Base-by-base conservation (phyloP, 1,139 yeast species). In the Suhomyces choctaworum region DNA sequence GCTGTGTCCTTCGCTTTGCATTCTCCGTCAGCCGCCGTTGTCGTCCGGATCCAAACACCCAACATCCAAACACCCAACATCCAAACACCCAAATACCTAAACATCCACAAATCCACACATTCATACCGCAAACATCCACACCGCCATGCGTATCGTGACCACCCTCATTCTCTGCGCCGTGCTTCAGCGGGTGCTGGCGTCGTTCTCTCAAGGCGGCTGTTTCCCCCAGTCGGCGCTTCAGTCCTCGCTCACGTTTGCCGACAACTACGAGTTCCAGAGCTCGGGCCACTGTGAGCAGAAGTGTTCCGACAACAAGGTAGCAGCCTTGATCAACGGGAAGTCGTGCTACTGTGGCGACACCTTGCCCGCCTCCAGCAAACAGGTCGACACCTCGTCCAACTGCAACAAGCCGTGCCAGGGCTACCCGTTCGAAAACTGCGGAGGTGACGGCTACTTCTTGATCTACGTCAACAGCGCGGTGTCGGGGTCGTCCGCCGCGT, bases 261-360 rank as follows among this genome's bases (percentile, higher is more conserved):
- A 67, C 40, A 41, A 51, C 5, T 73, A 66, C 54, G 58, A 54
- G 2, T 78, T 54, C 45, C 84, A 79, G 50, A 68, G 80, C 16
- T 66, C 77, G 19, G 68, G 72, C 3, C 64, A 75, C 51, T 80
- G 86, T 58, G 59, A 69, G 46, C 45, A 42, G 2, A 55, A 56
- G 39, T 80, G 86, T 52, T 24, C 52, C 2, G 78, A 71, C 4
- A 54, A 54, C 31, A 60, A 62, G 20, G 68, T 81, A 15, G 78
- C 77, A 7, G 89, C 84, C 1, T 56, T 80, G 24, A 54, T 66
- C 7, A 52, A 66, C 37, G 87, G 88, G 2, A 56, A 66, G 19
- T 54, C 65, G 15, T 82, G 90, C 51, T 81, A 72, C 51, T 82
- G 90, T 58, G 88, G 86, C 21, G 58, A 69, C 43, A 44, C 63